These are phyloP conservation scores for Tetracladium maxilliforme DNA, from an alignment of 2,329 filamentous ascomycete species.

Conservation along the genomic window DNA sequence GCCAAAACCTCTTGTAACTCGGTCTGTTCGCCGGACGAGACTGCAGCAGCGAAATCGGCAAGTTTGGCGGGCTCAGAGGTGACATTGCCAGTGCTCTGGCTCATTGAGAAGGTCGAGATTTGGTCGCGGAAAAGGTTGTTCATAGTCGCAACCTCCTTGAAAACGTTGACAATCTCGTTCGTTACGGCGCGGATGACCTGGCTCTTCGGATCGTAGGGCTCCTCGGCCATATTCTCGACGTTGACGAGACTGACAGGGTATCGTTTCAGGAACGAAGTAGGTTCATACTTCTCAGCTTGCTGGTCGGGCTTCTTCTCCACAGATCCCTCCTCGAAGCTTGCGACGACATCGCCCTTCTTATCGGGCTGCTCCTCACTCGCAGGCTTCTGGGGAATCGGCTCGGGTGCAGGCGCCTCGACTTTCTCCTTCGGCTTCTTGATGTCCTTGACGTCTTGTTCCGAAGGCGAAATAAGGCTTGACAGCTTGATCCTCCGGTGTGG, in stretches of 20 bases:
- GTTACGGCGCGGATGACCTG: conserved; percentile 81
- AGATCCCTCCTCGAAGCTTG: conserved; percentile 81
- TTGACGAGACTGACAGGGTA: conserved; percentile 90
- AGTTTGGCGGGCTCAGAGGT: conserved; percentile 89
- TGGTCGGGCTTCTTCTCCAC: conserved; percentile 38
- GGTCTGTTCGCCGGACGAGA: conserved; percentile 82
- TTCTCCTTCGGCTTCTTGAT: conserved; percentile 24
- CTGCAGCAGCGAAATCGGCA: conserved; percentile 91
- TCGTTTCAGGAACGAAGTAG: conserved; percentile 80
- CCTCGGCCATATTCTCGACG: conserved; percentile 82
- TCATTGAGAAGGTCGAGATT: conserved; percentile 93
- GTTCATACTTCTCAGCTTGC: conserved; percentile 52
- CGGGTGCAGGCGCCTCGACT: conserved; percentile 32
- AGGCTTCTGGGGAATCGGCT: conserved; percentile 41
- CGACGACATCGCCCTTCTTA: conserved; percentile 85
- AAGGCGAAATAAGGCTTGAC: conserved; percentile 66
- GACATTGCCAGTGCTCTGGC: conserved; percentile 86
- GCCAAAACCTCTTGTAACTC: conserved; percentile 88
- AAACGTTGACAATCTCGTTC: conserved; percentile 96
- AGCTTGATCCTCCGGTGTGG: conserved; percentile 90
- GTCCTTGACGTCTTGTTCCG: conserved; percentile 15
- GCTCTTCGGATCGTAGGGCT: conserved; percentile 81
- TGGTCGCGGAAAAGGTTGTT: conserved; percentile 95
- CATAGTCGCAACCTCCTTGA: conserved; percentile 89
- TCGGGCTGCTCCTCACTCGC: conserved; percentile 41